phyloP scores from a whole-genome alignment of 306 rosid species.

The Corylus avellana region DNA sequence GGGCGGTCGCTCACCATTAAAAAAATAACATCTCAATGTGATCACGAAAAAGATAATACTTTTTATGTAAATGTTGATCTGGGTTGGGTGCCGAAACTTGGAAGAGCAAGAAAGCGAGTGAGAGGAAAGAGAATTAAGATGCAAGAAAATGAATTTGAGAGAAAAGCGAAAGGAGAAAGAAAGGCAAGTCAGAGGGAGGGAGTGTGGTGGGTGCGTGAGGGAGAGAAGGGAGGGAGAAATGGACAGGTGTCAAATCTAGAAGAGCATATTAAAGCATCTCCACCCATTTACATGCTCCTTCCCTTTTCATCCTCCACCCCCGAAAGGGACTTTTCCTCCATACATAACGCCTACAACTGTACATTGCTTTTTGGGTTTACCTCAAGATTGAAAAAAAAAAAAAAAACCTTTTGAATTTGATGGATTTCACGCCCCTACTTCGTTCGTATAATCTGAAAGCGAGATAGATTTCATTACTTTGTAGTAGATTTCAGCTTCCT shows the following conservation, averaged over 20 bases:
- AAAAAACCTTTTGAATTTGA: background rate
- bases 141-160: background rate
- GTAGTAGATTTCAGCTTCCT: too few species aligned
- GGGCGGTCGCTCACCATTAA: slow-evolving; percentile 36
- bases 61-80: slow-evolving; percentile 18
- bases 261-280: slow-evolving; percentile 55
- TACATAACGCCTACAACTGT: background rate
- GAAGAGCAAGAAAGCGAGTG: slow-evolving; percentile 31
- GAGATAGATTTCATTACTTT: background rate
- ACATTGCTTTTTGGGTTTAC: background rate
- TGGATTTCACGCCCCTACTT: too few species aligned
- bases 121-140: slow-evolving; percentile 23
- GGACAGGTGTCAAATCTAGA: slow-evolving; percentile 61
- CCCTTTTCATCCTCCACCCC: slow-evolving; percentile 39
- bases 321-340: background rate
- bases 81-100: slow-evolving; percentile 27
- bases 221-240: slow-evolving; percentile 28
- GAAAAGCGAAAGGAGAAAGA: background rate
- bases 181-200: background rate
- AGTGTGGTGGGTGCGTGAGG: slow-evolving; percentile 15
- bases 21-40: slow-evolving; percentile 35
- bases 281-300: slow-evolving; percentile 39
- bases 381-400: too few species aligned
- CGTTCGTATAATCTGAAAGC: background rate
- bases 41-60: background rate